phyloP scores from a whole-genome alignment of 495 filamentous ascomycete species.

The Penicillium arizonense region DNA sequence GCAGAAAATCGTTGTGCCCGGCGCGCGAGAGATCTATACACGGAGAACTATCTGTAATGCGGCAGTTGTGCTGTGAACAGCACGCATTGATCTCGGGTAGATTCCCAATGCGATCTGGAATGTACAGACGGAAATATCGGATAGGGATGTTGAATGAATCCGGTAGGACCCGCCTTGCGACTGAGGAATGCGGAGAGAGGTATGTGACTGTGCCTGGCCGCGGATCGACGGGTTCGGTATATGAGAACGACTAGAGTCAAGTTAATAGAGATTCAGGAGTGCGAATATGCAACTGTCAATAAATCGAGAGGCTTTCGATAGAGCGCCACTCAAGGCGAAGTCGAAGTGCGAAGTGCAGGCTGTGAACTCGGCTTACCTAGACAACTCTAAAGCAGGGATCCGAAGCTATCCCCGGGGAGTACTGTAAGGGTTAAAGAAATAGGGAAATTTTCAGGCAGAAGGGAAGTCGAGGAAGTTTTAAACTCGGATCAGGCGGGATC shows the following conservation, averaged over 20 bases:
- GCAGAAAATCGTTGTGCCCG: neutral
- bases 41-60: conserved; percentile 13
- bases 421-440: no score
- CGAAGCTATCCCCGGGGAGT: no score
- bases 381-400: no score
- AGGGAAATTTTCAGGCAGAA: neutral
- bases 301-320: no score
- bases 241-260: neutral
- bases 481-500: neutral
- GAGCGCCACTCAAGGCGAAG: no score
- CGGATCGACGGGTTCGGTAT: no score
- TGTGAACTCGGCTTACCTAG: no score
- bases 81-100: conserved; percentile 6
- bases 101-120: conserved; percentile 18
- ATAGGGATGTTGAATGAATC: conserved; percentile 10
- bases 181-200: conserved; percentile 24
- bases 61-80: conserved; percentile 18
- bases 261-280: neutral
- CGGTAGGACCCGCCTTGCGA: conserved; percentile 18
- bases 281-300: no score
- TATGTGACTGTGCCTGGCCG: conserved; percentile 3
- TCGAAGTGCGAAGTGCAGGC: no score
- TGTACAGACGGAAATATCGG: conserved; percentile 7
- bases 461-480: neutral
- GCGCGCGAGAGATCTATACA: conserved; percentile 13